phyloP scores from a whole-genome alignment of 257 asterid genomes.

The Solanum tacnaense region DNA sequence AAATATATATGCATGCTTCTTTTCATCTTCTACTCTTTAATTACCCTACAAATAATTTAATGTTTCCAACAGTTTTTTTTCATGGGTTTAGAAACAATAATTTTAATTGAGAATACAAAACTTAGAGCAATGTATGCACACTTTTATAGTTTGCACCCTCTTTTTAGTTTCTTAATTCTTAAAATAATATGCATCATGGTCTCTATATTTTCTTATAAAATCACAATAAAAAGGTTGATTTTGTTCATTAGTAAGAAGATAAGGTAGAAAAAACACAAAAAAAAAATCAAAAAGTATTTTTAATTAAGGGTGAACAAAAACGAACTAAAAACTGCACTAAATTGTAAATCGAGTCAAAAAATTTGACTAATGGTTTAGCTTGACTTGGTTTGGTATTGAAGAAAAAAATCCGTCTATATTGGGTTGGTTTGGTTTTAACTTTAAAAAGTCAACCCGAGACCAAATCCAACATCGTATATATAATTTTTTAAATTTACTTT shows the following conservation, averaged over 20 bases:
- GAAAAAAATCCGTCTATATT: not conserved
- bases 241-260: not conserved
- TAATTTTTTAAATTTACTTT: no score
- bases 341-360: no score
- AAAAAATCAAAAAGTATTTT: not conserved
- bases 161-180: not conserved
- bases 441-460: not conserved
- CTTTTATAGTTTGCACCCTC: not conserved
- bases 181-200: not conserved
- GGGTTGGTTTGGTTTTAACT: not conserved
- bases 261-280: not conserved
- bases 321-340: no score
- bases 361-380: no score
- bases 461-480: not conserved
- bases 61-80: not conserved
- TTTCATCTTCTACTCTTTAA: not conserved
- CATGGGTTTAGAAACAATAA: not conserved
- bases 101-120: not conserved
- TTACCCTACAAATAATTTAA: not conserved
- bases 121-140: not conserved
- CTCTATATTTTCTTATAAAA: not conserved
- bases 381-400: not conserved
- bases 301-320: not conserved
- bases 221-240: not conserved
- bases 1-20: not conserved